Percentiles rank a stretch among this genome's conserved stretches.
These are phyloP conservation scores for Periglandula ipomoeae DNA, from an alignment of 2,329 filamentous ascomycete genomes.

Conservation along the genomic window DNA sequence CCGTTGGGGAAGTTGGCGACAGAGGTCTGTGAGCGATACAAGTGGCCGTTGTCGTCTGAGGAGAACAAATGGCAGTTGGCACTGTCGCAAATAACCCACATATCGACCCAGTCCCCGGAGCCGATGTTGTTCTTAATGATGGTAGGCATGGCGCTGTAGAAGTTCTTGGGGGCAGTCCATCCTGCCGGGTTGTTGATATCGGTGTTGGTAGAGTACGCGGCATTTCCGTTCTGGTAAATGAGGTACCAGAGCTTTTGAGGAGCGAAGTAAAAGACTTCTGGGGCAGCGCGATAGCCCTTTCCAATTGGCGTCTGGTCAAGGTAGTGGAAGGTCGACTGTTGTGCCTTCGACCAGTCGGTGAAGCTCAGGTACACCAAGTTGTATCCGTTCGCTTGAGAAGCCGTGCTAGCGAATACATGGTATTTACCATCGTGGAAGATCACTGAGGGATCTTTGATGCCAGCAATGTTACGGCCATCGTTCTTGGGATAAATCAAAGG, in stretches of 20 bases:
- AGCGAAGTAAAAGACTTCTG: not conserved
- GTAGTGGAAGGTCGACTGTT: not conserved
- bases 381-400: slow-evolving; percentile 33
- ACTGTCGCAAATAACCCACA: slow-evolving; percentile 53
- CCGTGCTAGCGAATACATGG: slow-evolving; percentile 49
- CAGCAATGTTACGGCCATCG: not conserved
- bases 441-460: slow-evolving; percentile 52
- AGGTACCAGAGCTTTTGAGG: not conserved
- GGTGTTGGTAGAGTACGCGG: slow-evolving; percentile 3
- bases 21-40: slow-evolving; percentile 56
- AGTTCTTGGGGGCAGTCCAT: not conserved
- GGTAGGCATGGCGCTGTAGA: not conserved
- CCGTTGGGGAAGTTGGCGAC: slow-evolving; percentile 51
- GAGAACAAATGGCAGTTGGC: slow-evolving; percentile 60
- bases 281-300: not conserved
- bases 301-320: not conserved
- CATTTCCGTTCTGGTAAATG: not conserved
- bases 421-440: slow-evolving; percentile 47
- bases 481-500: not conserved
- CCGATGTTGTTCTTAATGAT: slow-evolving; percentile 34
- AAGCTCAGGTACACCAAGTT: slow-evolving; percentile 54
- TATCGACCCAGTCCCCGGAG: slow-evolving; percentile 49
- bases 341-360: slow-evolving; percentile 32
- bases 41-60: slow-evolving; percentile 55
- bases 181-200: slow-evolving; percentile 1